Conservation (phyloP, 2,329 filamentous ascomycete species). For the Amauroascus verrucosus region DNA sequence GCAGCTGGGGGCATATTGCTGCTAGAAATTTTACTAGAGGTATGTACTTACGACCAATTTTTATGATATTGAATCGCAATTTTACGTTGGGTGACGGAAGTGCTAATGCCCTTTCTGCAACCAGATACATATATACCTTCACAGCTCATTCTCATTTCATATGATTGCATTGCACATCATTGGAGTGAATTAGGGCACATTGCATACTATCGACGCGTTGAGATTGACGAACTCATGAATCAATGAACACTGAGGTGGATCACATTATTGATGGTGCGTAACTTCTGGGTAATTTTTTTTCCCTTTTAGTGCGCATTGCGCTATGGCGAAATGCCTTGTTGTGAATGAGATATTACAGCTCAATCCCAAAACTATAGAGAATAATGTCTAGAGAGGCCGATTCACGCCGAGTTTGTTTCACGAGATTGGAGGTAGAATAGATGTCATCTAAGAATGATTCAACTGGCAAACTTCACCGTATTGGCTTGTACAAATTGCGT, state of each 20-base stretch:
- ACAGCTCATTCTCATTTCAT: slow-evolving; percentile 67
- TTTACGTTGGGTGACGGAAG: background rate
- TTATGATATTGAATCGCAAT: background rate
- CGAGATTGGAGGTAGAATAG: too few relatives aligned
- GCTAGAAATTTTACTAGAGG: slow-evolving; percentile 59
- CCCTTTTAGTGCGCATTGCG: too few relatives aligned
- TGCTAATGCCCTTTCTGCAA: background rate
- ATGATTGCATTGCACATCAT: slow-evolving; percentile 68
- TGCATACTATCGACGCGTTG: slow-evolving; percentile 36
- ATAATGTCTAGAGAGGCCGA: too few relatives aligned
- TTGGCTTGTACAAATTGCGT: too few relatives aligned
- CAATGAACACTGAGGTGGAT: slow-evolving; percentile 4
- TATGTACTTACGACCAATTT: slow-evolving; percentile 44
- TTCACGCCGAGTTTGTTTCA: too few relatives aligned
- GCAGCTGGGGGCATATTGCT: slow-evolving; percentile 68
- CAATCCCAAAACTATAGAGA: too few relatives aligned
- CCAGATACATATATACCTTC: slow-evolving; percentile 64
- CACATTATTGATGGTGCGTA: background rate
- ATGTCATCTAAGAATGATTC: too few relatives aligned
- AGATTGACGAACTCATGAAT: slow-evolving; percentile 33
- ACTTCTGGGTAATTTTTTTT: background rate
- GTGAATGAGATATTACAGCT: too few relatives aligned
- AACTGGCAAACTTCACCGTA: too few relatives aligned
- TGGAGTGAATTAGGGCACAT: slow-evolving; percentile 53
- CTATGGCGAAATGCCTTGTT: too few relatives aligned